Conservation (phyloP, 2,329 filamentous ascomycete species). For the Neospermospora avenae region DNA sequence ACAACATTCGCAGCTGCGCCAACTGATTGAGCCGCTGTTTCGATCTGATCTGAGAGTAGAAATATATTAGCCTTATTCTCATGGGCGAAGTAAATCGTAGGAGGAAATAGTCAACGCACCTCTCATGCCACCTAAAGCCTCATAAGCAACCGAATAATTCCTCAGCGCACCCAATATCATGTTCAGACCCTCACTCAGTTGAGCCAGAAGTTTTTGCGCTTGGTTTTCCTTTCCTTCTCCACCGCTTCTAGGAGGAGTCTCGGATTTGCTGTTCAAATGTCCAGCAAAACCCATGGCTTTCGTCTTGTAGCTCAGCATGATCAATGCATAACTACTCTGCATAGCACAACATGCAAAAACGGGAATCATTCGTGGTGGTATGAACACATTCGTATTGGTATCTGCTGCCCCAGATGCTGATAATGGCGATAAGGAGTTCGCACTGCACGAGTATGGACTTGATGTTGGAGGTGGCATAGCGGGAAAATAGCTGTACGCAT, state of each 20-base stretch:
- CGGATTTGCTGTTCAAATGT: not conserved
- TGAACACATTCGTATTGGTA: no score
- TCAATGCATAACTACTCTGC: constrained; percentile 36
- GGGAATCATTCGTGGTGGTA: constrained; percentile 33
- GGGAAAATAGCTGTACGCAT: constrained; percentile 11
- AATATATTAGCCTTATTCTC: no score
- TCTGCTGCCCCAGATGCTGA: not conserved
- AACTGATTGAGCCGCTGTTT: not conserved
- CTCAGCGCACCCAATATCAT: constrained; percentile 24
- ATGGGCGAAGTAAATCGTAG: no score
- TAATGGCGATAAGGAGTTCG: not conserved
- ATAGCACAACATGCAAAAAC: constrained; percentile 37
- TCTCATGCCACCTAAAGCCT: constrained; percentile 30
- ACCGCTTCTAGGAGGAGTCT: not conserved
- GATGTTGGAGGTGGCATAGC: not conserved
- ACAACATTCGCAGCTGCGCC: not conserved
- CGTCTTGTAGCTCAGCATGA: constrained; percentile 33
- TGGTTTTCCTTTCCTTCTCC: constrained; percentile 6
- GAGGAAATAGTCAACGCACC: constrained; percentile 15
- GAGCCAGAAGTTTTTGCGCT: constrained; percentile 19
- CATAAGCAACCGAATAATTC: constrained; percentile 31
- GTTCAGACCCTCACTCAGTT: constrained; percentile 23
- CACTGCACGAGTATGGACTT: not conserved
- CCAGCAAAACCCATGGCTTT: constrained; percentile 21
- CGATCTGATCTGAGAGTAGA: constrained; percentile 15